Percentiles rank a stretch among this genome's conserved stretches.
These are phyloP conservation scores for Venturia nashicola DNA, from an alignment of 2,329 filamentous ascomycete genomes.

Conservation along the genomic window DNA sequence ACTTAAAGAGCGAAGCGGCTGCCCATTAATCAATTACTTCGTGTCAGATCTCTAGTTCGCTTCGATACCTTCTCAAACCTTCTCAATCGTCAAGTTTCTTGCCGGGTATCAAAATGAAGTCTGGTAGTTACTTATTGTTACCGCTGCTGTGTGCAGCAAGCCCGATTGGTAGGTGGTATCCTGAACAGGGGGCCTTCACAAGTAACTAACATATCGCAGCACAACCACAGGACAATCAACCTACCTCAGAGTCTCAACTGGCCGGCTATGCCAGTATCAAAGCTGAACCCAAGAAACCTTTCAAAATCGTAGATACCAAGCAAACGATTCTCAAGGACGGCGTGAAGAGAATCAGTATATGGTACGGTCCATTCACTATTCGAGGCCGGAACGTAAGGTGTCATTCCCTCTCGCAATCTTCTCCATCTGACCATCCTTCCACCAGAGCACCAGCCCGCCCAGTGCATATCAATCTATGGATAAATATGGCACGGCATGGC, in stretches of 20 bases:
- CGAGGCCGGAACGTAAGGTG: background rate
- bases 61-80: too few relatives aligned
- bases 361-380: background rate
- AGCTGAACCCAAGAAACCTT: background rate
- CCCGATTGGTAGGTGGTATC: background rate
- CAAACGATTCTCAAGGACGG: background rate
- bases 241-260: too few relatives aligned
- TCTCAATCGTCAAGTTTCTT: background rate
- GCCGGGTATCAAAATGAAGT: background rate
- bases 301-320: background rate
- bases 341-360: background rate
- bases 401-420: background rate
- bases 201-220: background rate
- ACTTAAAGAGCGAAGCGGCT: too few relatives aligned
- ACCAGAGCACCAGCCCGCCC: background rate
- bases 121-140: background rate
- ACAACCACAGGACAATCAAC: background rate
- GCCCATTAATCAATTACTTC: too few relatives aligned
- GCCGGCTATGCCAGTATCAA: background rate
- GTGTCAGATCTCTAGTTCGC: too few relatives aligned
- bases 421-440: background rate
- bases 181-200: background rate
- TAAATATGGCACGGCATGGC: background rate
- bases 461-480: background rate
- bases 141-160: background rate